Base-by-base conservation (phyloP, 1,284 basidiomycete species). In the Microbotryum scabiosae region DNA sequence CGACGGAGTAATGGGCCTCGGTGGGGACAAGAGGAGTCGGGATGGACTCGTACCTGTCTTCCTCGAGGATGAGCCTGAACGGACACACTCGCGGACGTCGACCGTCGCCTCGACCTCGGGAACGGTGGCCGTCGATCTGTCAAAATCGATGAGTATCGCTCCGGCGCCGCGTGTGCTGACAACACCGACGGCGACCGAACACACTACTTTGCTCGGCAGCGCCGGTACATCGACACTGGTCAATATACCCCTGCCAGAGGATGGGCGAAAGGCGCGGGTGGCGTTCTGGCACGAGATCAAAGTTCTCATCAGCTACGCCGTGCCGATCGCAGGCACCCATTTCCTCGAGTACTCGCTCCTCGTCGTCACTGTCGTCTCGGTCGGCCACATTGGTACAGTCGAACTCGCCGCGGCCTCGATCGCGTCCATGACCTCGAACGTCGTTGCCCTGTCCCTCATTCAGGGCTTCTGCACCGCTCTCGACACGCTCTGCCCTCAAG, bases 401-500 rank as follows among this genome's bases (percentile, higher is more conserved):
- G 68, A 72, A 47, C 66, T 72, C 20, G 70, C 71, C 0, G 67
- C 67, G 0, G 65, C 69, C 7, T 66, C 63, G 2, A 54, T 72
- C 12, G 65, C 61, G 16, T 68, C 61, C 56, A 66, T 72, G 62
- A 71, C 68, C 1, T 58, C 56, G 46, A 71, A 71, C 59, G 66
- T 71, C 10, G 51, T 64, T 4, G 70, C 69, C 0, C 55, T 70
- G 18, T 66, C 60, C 26, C 53, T 70, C 55, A 65, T 69, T 5
- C 63, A 67, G 55, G 65, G 65, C 14, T 55, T 61, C 8, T 64
- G 64, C 50, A 59, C 70, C 12, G 68, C 69, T 0, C 66, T 72
- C 32, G 71, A 72, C 55, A 69, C 71, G 2, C 65, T 72, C 5
- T 72, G 70, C 48, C 69, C 71, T 16, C 70, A 70, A 51, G 68